Evolutionary conservation across 352 stramenopile genomes (phyloP), one percentile per base, ranked within the genome.

Genomic region (Phytophthora hybrid): DNA sequence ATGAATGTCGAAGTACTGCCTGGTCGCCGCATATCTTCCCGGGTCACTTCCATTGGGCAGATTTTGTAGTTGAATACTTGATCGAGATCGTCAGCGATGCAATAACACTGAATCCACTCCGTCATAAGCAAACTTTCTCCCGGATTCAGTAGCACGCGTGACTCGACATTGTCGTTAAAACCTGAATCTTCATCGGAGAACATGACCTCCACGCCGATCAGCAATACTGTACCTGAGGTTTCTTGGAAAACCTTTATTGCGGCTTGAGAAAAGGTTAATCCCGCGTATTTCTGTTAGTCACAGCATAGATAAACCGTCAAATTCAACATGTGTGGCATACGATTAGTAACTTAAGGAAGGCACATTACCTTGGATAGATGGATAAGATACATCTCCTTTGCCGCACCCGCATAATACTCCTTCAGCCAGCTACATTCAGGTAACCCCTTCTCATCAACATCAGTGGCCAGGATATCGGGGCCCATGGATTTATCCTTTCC

Each of bases 371-470:
- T 93, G 16, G 85, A 93, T 10, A 95, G 73, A 41, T 85, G 84
- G 32, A 96, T 91, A 21, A 95, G 70, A 54, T 96, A 96, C 79
- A 96, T 95, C 69, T 96, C 90, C 39, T 94, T 94, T 14, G 81
- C 82, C 7, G 86, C 87, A 19, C 90, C 90, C 37, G 87, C 78
- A 63, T 93, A 94, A 63, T 96, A 96, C 56, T 94, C 84, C 52
- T 86, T 82, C 8, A 90, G 69, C 86, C 86, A 95, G 54, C 63
- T 77, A n/a, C 9, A 31, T n/a, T 69, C 66, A 1, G 47, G 64
- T 18, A 65, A 41, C 31, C 34, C 61, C 37, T 67, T 76, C n/a
- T 76, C 66, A 18, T 29, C 57, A 9, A 78, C 59, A 26, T 71
- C 60, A 5, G 55, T 63, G 18, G 66, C 79, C 47, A 62, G 52